Conservation (phyloP, 371 early-diverging fungal genomes). For the Funneliformis caledonium region DNA sequence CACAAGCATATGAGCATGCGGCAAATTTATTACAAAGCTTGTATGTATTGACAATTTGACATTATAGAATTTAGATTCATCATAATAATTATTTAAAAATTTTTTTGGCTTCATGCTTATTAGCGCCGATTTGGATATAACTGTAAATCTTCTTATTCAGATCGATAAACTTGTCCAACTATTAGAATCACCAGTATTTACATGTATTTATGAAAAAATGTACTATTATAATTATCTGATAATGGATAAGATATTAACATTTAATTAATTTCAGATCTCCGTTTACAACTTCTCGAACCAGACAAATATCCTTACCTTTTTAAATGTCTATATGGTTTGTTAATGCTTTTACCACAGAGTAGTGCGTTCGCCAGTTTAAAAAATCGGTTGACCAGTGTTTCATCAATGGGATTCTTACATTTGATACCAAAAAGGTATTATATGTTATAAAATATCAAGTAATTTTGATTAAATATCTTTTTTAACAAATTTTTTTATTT, state of each 20-base stretch:
- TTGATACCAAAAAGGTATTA: slow-evolving; percentile 59
- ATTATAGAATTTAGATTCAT: background rate
- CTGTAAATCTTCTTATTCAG: slow-evolving; percentile 86
- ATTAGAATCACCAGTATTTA: slow-evolving; percentile 94
- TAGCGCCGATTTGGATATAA: slow-evolving; percentile 88
- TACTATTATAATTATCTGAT: background rate
- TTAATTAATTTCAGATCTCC: slow-evolving; percentile 56
- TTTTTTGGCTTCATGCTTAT: background rate
- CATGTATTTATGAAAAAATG: slow-evolving; percentile 53
- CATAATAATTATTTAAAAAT: background rate
- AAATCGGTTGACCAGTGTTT: slow-evolving; percentile 82
- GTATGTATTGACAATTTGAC: slow-evolving; percentile 50
- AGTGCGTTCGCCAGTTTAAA: slow-evolving; percentile 90
- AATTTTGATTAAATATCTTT: background rate
- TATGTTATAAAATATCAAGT: background rate
- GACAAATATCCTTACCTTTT: slow-evolving; percentile 80
- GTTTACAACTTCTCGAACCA: slow-evolving; percentile 90
- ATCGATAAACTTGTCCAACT: slow-evolving; percentile 93
- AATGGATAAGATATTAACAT: background rate
- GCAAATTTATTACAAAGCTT: slow-evolving; percentile 77
- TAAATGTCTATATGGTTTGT: slow-evolving; percentile 87
- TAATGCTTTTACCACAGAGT: slow-evolving; percentile 93
- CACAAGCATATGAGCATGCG: slow-evolving; percentile 90
- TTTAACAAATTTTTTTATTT: background rate
- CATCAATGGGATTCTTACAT: slow-evolving; percentile 65